Evolutionary conservation across 768 basidiomycete species (phyloP).

Genomic region (Lyophyllum decastes): DNA sequence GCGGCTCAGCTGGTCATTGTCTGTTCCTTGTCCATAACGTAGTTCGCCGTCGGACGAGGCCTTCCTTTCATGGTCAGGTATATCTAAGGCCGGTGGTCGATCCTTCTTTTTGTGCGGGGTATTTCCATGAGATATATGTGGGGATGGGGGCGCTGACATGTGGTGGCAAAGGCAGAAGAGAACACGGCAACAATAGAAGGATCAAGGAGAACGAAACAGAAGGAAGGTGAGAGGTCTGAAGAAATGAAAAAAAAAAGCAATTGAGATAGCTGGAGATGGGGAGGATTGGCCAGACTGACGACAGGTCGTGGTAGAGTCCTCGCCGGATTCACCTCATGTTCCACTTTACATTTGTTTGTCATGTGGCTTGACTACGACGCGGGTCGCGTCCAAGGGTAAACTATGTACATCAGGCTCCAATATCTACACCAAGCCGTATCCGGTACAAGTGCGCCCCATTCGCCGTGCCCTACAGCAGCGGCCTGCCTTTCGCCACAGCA

Average conservation of each 20-base stretch:
- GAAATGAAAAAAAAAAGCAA: conserved; percentile 7
- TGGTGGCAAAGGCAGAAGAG: conserved; percentile 16
- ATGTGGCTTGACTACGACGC: conserved; percentile 23
- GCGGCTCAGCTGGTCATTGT: conserved; percentile 10
- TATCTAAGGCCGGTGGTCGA: conserved; percentile 54
- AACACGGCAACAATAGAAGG: conserved; percentile 23
- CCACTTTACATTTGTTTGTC: conserved; percentile 37
- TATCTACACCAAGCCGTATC: neutral
- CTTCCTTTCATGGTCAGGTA: conserved; percentile 37
- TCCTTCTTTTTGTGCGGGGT: conserved; percentile 46
- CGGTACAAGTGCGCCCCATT: neutral
- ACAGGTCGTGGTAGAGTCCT: conserved; percentile 16
- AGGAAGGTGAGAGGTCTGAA: conserved; percentile 20
- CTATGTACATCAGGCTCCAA: too few species aligned
- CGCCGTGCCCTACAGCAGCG: neutral
- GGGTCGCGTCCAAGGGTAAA: neutral
- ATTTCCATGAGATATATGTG: conserved; percentile 37
- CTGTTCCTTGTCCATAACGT: conserved; percentile 36
- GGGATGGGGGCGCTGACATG: conserved; percentile 44
- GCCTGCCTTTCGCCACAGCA: neutral
- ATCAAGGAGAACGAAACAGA: conserved; percentile 25
- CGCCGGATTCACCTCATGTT: conserved; percentile 38
- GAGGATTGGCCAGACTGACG: conserved; percentile 17
- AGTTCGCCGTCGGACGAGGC: conserved; percentile 40
- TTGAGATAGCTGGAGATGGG: conserved; percentile 13